Base-by-base conservation (phyloP, 306 rosid genomes). In the Boehmeria nivea region DNA sequence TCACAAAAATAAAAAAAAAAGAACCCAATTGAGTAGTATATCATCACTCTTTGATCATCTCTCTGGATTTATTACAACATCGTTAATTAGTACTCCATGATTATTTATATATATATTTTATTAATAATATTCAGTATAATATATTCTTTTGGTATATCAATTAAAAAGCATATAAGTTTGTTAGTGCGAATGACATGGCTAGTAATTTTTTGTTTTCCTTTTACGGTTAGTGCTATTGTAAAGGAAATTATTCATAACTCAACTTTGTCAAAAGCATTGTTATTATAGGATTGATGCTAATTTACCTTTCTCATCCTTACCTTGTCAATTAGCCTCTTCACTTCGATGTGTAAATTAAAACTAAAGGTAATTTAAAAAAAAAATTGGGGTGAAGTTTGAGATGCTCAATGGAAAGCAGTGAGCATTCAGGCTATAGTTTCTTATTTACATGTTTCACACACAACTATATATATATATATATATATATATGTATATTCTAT, bases 151-250 rank as follows among this genome's bases (percentile, higher is more conserved):
- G 38, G 38, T 33, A 33, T 33, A n/a, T n/a, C n/a, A n/a, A n/a
- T n/a, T n/a, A n/a, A n/a, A n/a, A n/a, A n/a, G n/a, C n/a, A n/a
- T n/a, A n/a, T n/a, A n/a, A n/a, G 2, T 31, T 31, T 31, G 36
- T 31, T 75, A 75, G 78, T 84, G 91, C 59, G 69, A 56, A 74
- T 78, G 80, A 72, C 54, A 76, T 77, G 78, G 84, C 54, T 2
- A 20, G 65, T 33, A 62, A 45, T 31, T 49, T 50, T 40, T 37
- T 65, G 36, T 24, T 42, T 24, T 19, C 0, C 33, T 15, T 12
- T 51, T 24, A 23, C 34, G 20, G 12, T 4, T 42, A 51, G 57
- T 56, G 61, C 47, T 46, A 12, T 56, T 19, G n/a, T 24, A 42
- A 17, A 43, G 13, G 23, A 59, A 40, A 40, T 31, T 40, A 43